A percentile compares a stretch with the other conserved stretches of the same genome.
These are phyloP conservation scores for Tolypocladium paradoxum DNA, from an alignment of 2,329 filamentous ascomycete species.

Conservation along the genomic window DNA sequence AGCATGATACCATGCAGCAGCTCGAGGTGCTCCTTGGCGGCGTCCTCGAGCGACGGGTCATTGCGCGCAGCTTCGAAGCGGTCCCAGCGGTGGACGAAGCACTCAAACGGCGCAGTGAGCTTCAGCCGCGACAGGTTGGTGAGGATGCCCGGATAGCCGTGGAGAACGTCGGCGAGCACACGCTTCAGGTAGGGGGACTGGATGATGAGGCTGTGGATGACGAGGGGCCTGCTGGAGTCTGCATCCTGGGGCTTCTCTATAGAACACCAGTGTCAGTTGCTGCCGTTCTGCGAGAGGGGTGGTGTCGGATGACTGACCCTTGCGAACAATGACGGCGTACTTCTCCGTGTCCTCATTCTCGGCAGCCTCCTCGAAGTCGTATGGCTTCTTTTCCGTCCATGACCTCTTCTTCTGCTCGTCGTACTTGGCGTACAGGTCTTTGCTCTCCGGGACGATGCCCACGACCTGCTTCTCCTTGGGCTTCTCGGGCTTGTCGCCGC, in stretches of 20 bases:
- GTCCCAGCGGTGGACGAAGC: constrained; percentile 56
- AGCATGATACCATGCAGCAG: constrained; percentile 36
- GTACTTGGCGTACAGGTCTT: constrained; percentile 31
- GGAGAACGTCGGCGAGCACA: constrained; percentile 42
- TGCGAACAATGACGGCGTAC: constrained; percentile 49
- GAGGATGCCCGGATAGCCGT: constrained; percentile 49
- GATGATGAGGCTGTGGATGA: constrained; percentile 51
- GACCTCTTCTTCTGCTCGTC: constrained; percentile 39
- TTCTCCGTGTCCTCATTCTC: constrained; percentile 52
- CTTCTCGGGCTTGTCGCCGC: background rate
- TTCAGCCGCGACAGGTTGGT: constrained; percentile 48
- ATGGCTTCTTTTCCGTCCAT: constrained; percentile 45
- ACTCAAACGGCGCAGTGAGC: constrained; percentile 49
- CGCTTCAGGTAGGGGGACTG: constrained; percentile 52
- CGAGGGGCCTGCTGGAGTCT: constrained; percentile 48
- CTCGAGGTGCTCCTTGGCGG: constrained; percentile 33
- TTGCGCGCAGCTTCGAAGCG: constrained; percentile 30
- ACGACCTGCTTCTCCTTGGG: constrained; percentile 14
- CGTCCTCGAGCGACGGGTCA: constrained; percentile 27
- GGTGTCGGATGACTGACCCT: constrained; percentile 18
- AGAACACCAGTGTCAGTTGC: background rate
- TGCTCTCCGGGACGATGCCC: constrained; percentile 27
- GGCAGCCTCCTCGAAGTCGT: constrained; percentile 42
- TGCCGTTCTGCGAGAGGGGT: background rate
- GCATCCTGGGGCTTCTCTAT: constrained; percentile 34